phyloP scores from a whole-genome alignment of 2,329 filamentous ascomycete genomes.

The Microcera coccophila region DNA sequence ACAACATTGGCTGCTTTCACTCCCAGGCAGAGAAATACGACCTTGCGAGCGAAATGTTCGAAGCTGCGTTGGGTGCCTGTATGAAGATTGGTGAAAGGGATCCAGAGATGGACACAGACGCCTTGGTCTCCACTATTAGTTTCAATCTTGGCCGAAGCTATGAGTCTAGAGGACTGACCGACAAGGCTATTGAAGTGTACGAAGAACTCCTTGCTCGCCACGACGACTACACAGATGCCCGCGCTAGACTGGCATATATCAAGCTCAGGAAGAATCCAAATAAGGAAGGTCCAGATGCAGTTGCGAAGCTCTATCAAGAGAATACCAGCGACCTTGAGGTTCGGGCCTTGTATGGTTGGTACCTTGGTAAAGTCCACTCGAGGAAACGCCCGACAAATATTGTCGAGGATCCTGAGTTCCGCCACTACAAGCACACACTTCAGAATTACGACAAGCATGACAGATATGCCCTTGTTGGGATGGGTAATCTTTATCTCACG shows the following conservation, averaged over 20 bases:
- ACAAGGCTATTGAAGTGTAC: conserved; percentile 85
- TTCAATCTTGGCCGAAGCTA: conserved; percentile 95
- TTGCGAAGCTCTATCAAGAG: conserved; percentile 80
- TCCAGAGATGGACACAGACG: conserved; percentile 76
- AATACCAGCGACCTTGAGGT: conserved; percentile 86
- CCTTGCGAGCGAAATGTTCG: conserved; percentile 79
- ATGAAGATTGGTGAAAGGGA: conserved; percentile 75
- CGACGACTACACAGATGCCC: conserved; percentile 87
- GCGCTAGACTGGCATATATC: conserved; percentile 84
- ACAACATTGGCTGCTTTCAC: conserved; percentile 96
- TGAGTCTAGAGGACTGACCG: conserved; percentile 74
- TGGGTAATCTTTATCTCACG: conserved; percentile 89
- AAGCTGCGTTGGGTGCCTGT: conserved; percentile 85
- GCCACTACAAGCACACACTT: conserved; percentile 93
- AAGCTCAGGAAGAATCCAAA: conserved; percentile 74
- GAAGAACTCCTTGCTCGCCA: conserved; percentile 81
- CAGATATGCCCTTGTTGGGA: conserved; percentile 90
- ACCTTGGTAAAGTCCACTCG: conserved; percentile 72
- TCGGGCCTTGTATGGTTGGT: conserved; percentile 91
- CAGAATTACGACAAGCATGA: conserved; percentile 97
- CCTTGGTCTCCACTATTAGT: conserved; percentile 89
- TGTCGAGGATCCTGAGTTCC: conserved; percentile 83
- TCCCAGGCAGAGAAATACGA: conserved; percentile 82
- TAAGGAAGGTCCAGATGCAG: conserved; percentile 80
- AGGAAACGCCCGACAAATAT: conserved; percentile 79